phyloP scores from a whole-genome alignment of 805 yeast species.

The Wickerhamiella alocasiicola region DNA sequence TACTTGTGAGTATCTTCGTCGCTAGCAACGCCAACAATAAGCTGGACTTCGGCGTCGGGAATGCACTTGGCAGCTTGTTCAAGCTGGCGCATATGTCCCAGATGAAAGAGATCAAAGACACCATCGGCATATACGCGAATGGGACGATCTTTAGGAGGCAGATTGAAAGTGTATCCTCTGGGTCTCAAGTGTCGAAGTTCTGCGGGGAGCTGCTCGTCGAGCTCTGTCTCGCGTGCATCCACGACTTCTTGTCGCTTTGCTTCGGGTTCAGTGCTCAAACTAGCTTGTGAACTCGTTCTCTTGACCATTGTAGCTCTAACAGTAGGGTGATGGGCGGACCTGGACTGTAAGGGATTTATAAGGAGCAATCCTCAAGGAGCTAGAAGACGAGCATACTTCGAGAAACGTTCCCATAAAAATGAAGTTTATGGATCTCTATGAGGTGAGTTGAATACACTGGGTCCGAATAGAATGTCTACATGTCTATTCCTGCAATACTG shows the following conservation, averaged over 20 bases:
- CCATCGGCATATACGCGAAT: conserved; percentile 97
- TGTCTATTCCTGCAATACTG: too few relatives aligned
- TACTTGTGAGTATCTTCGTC: conserved; percentile 83
- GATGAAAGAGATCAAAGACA: conserved; percentile 88
- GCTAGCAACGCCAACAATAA: conserved; percentile 86
- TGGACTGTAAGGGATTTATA: too few relatives aligned
- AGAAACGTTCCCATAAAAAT: too few relatives aligned
- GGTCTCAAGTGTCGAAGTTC: conserved; percentile 71
- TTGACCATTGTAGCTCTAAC: too few relatives aligned
- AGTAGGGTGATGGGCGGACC: too few relatives aligned
- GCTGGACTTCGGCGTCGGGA: conserved; percentile 48
- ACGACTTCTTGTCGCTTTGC: conserved; percentile 14
- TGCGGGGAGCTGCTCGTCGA: conserved; percentile 54
- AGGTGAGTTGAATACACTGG: too few relatives aligned
- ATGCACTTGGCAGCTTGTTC: conserved; percentile 93
- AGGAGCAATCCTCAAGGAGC: too few relatives aligned
- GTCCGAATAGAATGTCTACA: too few relatives aligned
- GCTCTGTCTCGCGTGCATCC: conserved; percentile 39
- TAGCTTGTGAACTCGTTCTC: conserved; percentile 2
- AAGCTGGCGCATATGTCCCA: conserved; percentile 95
- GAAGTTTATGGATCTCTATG: too few relatives aligned
- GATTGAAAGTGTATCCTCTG: conserved; percentile 58
- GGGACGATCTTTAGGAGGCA: conserved; percentile 78
- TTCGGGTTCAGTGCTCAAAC: conserved; percentile 1
- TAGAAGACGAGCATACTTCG: too few relatives aligned